Percentiles rank a stretch among this genome's conserved stretches.
Conservation (phyloP, 139 green algal species). For the Chlamydomonas asymmetrica region DNA sequence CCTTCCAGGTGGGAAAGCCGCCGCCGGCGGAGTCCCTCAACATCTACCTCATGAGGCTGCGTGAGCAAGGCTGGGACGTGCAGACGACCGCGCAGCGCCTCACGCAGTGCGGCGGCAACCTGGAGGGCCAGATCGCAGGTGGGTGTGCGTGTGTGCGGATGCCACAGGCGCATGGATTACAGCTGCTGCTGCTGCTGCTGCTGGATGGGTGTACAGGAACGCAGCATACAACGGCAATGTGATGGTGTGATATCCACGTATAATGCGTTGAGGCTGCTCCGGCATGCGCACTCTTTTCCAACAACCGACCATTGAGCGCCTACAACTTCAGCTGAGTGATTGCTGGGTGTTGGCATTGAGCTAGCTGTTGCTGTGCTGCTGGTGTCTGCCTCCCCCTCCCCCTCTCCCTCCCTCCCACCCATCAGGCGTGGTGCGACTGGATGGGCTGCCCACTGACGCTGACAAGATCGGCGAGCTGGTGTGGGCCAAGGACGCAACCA, state of each 20-base stretch:
- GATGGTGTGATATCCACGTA: no score
- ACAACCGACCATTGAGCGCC: no score
- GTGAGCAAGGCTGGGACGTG: slow-evolving; percentile 81
- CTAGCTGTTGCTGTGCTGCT: not conserved
- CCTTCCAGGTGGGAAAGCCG: slow-evolving; percentile 26
- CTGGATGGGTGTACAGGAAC: no score
- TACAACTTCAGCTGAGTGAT: no score
- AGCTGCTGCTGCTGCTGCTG: not conserved
- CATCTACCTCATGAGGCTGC: slow-evolving; percentile 73
- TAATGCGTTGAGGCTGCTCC: no score
- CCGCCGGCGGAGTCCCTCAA: slow-evolving; percentile 17
- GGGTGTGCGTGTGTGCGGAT: not conserved
- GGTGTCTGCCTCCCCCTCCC: not conserved
- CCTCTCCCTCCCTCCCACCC: no score
- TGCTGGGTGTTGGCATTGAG: no score
- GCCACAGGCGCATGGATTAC: not conserved
- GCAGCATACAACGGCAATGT: no score
- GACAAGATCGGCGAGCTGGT: slow-evolving; percentile 56
- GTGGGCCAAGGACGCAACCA: slow-evolving; percentile 47
- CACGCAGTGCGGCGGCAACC: slow-evolving; percentile 6
- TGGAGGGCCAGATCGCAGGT: slow-evolving; percentile 26
- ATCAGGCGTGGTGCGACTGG: slow-evolving; percentile 21
- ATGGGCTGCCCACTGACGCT: slow-evolving; percentile 19
- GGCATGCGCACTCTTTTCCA: no score
- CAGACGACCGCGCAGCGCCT: slow-evolving; percentile 36